A percentile compares a stretch with the other conserved stretches of the same genome.
phyloP scores from a whole-genome alignment of 1,284 basidiomycete genomes.

The Tilletia caries region DNA sequence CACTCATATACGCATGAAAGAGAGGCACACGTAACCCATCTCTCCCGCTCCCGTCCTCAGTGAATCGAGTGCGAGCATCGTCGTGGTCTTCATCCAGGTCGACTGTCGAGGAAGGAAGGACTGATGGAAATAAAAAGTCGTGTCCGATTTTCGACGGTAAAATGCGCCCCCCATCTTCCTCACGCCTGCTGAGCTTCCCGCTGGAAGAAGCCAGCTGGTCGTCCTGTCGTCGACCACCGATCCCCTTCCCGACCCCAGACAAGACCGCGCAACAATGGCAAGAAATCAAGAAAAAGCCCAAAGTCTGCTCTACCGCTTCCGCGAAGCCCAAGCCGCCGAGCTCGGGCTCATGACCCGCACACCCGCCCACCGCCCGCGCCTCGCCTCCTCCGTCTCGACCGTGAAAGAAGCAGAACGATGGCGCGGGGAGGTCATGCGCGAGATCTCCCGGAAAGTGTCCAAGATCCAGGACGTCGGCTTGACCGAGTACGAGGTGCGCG shows the following conservation, averaged over 20 bases:
- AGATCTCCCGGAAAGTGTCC: constrained; percentile 91
- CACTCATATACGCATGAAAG: no score
- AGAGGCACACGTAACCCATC: no score
- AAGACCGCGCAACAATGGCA: no score
- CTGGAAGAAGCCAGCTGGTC: no score
- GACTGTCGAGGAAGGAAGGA: no score
- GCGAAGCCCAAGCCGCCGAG: constrained; percentile 91
- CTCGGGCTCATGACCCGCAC: constrained; percentile 76
- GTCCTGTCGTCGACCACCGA: neutral
- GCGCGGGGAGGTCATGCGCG: constrained; percentile 88
- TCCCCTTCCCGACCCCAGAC: neutral
- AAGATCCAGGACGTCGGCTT: constrained; percentile 91
- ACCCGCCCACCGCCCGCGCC: constrained; percentile 75
- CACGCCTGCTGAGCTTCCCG: no score
- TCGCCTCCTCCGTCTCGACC: constrained; percentile 85
- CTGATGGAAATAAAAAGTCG: no score
- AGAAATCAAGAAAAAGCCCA: constrained; percentile 52
- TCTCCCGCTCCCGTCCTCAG: no score
- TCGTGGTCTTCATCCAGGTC: no score
- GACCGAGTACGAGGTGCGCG: constrained; percentile 92
- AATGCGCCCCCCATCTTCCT: no score
- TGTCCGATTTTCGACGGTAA: no score
- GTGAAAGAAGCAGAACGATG: constrained; percentile 90
- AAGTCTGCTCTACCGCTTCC: constrained; percentile 97
- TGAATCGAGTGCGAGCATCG: no score